Base-by-base conservation (phyloP, 495 filamentous ascomycete species). In the Aspergillus incahuasiensis region DNA sequence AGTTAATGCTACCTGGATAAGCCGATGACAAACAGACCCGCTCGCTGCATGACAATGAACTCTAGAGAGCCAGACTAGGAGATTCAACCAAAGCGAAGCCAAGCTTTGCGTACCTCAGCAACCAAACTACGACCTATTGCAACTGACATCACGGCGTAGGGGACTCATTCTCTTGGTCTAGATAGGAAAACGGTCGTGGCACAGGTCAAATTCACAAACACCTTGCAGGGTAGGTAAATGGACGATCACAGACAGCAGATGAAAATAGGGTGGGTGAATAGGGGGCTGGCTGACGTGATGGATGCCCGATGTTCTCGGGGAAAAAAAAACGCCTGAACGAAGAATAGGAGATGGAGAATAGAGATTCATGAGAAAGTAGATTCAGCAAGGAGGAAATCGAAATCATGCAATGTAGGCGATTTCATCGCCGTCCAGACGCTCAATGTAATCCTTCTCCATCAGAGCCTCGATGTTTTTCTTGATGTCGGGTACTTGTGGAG, bases 381-480 rank as follows among this genome's bases (percentile, higher is more conserved):
- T 9, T 12, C 6, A 15, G 12, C 13, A 11, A 2, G 32, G 2
- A 11, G 40, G 42, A 43, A 41, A n/a, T n/a, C n/a, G 18, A 39
- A 22, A 51, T 76, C 63, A 94, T 58, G 90, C 89, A 63, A 96
- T 84, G 67, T 95, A 96, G 52, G 94, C 90, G 48, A 98, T 81
- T 58, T 97, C 92, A 60, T 97, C 92, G 30, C 90, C 90, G 30
- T 96, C 92, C 55, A 96, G 70, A 28, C 94, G 87, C 77, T 99
- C 95, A 46, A 99, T 82, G 68, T 99, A 99, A 70, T 98, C 94
- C 77, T 99, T 99, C 79, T 99, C 94, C 57, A 99, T 88, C 39
- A 99, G 79, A 61, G 96, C 95, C 71, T 99, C 94, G 65, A 99
- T 97, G 70, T 92, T 96, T 77, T 96, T 97, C 77, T 99, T 99